Conservation (phyloP, 306 rosid genomes). For the Leucaena leucocephala region DNA sequence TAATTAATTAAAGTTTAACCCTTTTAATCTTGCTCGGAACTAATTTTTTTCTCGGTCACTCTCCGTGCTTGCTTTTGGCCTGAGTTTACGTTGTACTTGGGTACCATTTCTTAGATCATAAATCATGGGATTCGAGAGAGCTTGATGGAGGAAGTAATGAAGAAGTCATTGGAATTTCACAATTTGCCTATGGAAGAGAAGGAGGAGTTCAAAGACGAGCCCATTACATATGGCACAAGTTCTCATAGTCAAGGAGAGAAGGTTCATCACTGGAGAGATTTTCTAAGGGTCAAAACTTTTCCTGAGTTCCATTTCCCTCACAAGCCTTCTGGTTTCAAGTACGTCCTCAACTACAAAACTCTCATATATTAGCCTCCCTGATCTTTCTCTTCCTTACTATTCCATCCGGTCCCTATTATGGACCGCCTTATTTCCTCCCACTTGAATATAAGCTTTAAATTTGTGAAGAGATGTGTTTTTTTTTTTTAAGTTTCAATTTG, state of each 20-base stretch:
- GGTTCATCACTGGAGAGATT: background rate
- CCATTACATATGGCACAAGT: background rate
- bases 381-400: too few relatives aligned
- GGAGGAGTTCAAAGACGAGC: background rate
- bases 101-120: conserved; percentile 20
- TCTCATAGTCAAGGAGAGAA: background rate
- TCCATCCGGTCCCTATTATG: too few relatives aligned
- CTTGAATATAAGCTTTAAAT: too few relatives aligned
- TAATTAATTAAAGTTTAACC: background rate
- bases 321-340: background rate
- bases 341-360: background rate
- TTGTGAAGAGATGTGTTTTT: too few relatives aligned
- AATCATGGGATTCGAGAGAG: conserved; percentile 40
- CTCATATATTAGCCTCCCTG: background rate
- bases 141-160: background rate
- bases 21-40: background rate
- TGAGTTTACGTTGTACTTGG: background rate
- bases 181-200: conserved; percentile 21
- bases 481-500: too few relatives aligned
- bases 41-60: background rate
- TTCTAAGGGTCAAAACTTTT: background rate
- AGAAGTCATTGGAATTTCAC: background rate
- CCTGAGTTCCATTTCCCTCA: background rate
- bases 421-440: too few relatives aligned
- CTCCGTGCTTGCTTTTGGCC: too few relatives aligned